Evolutionary conservation across 176 grass and related monocot species (phyloP).

Genomic region (Phragmites australis): DNA sequence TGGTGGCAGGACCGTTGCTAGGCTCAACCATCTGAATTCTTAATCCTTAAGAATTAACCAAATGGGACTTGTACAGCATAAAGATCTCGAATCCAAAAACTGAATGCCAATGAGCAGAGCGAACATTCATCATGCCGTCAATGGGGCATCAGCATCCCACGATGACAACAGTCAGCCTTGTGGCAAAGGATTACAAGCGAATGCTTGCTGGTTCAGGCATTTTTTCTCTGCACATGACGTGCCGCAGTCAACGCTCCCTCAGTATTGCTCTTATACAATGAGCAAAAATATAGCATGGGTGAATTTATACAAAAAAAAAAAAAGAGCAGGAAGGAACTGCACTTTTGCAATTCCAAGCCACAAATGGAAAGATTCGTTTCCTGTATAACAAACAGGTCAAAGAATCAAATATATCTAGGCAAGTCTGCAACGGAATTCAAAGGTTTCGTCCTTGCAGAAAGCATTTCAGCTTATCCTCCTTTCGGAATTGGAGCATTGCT

Average conservation of each 20-base stretch:
- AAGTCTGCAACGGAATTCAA: neutral
- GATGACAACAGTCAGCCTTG: neutral
- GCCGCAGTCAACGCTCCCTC: neutral
- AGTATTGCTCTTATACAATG: constrained; percentile 32
- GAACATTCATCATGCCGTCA: neutral
- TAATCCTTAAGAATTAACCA: neutral
- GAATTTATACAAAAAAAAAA: constrained; percentile 34
- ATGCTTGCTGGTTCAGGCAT: constrained; percentile 6
- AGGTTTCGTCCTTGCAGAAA: neutral
- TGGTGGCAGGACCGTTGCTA: neutral
- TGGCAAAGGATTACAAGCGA: neutral
- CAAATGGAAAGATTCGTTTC: neutral
- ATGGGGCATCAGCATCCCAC: neutral
- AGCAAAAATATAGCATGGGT: constrained; percentile 23
- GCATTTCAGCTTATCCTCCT: neutral
- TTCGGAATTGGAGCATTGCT: neutral
- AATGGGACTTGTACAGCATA: neutral
- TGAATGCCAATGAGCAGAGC: neutral
- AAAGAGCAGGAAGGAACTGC: constrained; percentile 1
- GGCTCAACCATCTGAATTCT: neutral
- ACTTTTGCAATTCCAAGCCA: constrained; percentile 34
- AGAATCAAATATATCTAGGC: neutral
- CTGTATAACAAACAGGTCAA: constrained; percentile 22
- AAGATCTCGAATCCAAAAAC: neutral
- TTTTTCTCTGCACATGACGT: constrained; percentile 28